Evolutionary conservation across 305 asterid species (phyloP).

Genomic region (Fraxinus baroniana): DNA sequence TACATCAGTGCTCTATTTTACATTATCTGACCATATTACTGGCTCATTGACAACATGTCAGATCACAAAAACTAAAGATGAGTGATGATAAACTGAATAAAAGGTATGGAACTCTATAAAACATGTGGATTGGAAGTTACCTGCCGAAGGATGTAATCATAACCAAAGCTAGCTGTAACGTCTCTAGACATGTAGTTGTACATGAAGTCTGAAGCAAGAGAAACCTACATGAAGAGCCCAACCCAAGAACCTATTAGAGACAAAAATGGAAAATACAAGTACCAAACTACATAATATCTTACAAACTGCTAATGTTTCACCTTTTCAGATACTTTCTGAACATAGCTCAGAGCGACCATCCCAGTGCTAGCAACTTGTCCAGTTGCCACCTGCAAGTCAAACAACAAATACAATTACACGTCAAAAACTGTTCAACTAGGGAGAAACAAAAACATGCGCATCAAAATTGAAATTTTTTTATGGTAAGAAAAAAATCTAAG

Average conservation of each 20-base stretch:
- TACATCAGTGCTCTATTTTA: not conserved
- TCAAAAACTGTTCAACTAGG: not conserved
- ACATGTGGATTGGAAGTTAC: constrained; percentile 35
- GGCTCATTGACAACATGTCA: not conserved
- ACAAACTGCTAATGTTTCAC: constrained; percentile 32
- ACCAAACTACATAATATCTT: not conserved
- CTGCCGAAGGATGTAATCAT: constrained; percentile 92
- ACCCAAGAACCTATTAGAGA: not conserved
- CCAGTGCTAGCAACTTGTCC: constrained; percentile 98
- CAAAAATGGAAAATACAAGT: not conserved
- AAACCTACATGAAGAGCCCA: constrained; percentile 52
- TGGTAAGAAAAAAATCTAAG: not conserved
- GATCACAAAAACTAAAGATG: not conserved
- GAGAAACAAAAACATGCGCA: not conserved
- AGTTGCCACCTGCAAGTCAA: constrained; percentile 70
- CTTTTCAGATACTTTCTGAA: constrained; percentile 90
- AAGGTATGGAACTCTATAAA: not conserved
- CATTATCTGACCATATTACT: not conserved
- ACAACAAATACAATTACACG: not conserved
- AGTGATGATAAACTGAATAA: not conserved
- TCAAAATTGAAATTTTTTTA: not conserved
- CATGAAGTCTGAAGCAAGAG: constrained; percentile 90
- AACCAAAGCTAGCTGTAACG: constrained; percentile 87
- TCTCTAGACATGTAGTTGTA: constrained; percentile 84
- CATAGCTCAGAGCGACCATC: constrained; percentile 83